phyloP scores from a whole-genome alignment of 768 basidiomycete genomes.

The Lactarius psammicola region DNA sequence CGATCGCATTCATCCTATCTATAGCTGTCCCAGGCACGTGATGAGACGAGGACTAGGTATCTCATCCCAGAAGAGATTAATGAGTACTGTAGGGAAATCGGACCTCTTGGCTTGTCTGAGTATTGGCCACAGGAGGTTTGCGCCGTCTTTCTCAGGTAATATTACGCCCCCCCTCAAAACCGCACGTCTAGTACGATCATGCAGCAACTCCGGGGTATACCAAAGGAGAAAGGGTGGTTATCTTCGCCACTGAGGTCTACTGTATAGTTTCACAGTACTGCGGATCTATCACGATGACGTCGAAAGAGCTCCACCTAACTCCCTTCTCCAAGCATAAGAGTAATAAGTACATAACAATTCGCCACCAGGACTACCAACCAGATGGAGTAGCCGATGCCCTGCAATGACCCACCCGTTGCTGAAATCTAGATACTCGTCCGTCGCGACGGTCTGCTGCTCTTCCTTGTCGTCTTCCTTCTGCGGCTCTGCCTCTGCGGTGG shows the following conservation, averaged over 20 bases:
- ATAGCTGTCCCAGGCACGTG: constrained; percentile 31
- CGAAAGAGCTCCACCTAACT: constrained; percentile 2
- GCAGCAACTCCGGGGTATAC: not conserved
- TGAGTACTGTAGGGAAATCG: not conserved
- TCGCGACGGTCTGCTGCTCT: constrained; percentile 26
- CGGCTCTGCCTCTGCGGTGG: not conserved
- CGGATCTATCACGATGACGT: not conserved
- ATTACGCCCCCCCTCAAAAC: not conserved
- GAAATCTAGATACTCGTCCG: constrained; percentile 52
- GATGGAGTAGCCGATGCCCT: constrained; percentile 51
- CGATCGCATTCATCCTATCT: constrained; percentile 39
- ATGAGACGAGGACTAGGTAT: not conserved
- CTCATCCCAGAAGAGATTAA: constrained; percentile 8
- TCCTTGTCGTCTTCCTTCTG: constrained; percentile 11
- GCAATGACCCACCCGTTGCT: constrained; percentile 57
- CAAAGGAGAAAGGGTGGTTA: not conserved
- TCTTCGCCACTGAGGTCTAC: not conserved
- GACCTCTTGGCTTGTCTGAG: not conserved
- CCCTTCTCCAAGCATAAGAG: constrained; percentile 46
- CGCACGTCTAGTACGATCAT: not conserved
- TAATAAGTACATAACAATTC: constrained; percentile 73
- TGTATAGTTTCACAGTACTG: not conserved
- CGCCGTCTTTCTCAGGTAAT: not conserved
- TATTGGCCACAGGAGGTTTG: not conserved
- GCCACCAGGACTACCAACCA: constrained; percentile 68